Base-by-base conservation (phyloP, 164 flowering plant species). In the Umbellularia californica region DNA sequence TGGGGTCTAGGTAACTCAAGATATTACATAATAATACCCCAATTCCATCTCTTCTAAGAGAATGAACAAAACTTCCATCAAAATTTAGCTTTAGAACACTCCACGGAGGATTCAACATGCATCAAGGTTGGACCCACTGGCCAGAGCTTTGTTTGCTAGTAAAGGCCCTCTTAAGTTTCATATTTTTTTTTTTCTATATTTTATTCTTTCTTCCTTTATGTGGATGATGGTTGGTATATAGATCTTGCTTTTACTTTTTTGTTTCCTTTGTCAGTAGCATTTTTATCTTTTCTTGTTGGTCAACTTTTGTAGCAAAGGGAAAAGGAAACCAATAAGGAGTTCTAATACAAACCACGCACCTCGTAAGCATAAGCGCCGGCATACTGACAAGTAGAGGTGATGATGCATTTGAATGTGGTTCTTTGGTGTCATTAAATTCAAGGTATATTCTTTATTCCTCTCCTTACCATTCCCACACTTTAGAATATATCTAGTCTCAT, bases 321-420 rank as follows among this genome's bases (percentile, higher is more conserved):
- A 79, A 23, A 84, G 72, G 76, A 87, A 79, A 74, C 79, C 86
- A 24, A 58, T 23, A 72, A 78, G 85, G 67, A 76, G 23, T 80
- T 71, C 80, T 69, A 50, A 82, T 72, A 15, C 83, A 75, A 71
- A 74, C 78, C 89, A 89, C 65, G 63, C 82, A 65, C 97, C 91
- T 72, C 90, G 92, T 28, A 89, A 84, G 83, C 79, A 76, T 33
- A 85, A 85, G 70, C 81, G 87, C 41, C 79, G 72, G 30, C 84
- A 81, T 78, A 50, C 80, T 30, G 84, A 83, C 58, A 81, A 80
- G 74, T 79, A 69, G 76, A 76, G 27, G 47, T 11, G 30, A 62
- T 23, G 25, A 19, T 63, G 63, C 23, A 27, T 35, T 66, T 55
- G 69, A 69, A 25, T 70, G 50, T 47, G 17, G 69, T 20, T 20